These are phyloP conservation scores for Paracamarosporium sp. DNA, from an alignment of 2,329 filamentous ascomycete genomes.

Conservation along the genomic window DNA sequence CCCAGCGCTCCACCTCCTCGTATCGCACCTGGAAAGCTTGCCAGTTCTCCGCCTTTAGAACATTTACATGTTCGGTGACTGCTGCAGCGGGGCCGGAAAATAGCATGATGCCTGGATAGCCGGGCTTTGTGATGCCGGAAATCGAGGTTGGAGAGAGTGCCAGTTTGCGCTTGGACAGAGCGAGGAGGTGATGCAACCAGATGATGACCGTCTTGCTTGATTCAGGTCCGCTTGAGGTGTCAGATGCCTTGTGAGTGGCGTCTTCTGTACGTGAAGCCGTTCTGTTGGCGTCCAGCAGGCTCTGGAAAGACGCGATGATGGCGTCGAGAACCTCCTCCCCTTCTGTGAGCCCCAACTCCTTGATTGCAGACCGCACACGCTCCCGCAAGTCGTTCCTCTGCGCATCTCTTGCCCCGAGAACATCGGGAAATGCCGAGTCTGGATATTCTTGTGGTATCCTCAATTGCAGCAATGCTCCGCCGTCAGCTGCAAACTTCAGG, in stretches of 20 bases:
- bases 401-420: constrained; percentile 45
- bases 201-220: constrained; percentile 49
- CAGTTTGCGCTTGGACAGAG: constrained; percentile 54
- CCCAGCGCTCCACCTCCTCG: constrained; percentile 48
- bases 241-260: neutral
- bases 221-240: neutral
- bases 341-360: constrained; percentile 31
- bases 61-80: constrained; percentile 51
- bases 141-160: constrained; percentile 46
- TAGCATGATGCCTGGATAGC: constrained; percentile 54
- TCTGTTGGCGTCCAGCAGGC: constrained; percentile 24
- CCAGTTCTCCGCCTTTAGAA: constrained; percentile 53
- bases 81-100: constrained; percentile 48
- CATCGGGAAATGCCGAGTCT: constrained; percentile 41
- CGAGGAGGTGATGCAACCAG: constrained; percentile 56
- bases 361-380: constrained; percentile 35
- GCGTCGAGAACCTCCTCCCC: constrained; percentile 54
- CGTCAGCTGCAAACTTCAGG: constrained; percentile 40
- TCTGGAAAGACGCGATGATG: constrained; percentile 48
- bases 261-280: neutral
- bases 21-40: constrained; percentile 54
- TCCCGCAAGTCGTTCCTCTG: constrained; percentile 47
- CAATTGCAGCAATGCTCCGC: constrained; percentile 38
- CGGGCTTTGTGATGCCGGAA: constrained; percentile 54
- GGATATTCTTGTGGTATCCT: constrained; percentile 51